Evolutionary conservation across 2,329 filamentous ascomycete genomes (phyloP).

Genomic region (Neofusicoccum cordaticola): DNA sequence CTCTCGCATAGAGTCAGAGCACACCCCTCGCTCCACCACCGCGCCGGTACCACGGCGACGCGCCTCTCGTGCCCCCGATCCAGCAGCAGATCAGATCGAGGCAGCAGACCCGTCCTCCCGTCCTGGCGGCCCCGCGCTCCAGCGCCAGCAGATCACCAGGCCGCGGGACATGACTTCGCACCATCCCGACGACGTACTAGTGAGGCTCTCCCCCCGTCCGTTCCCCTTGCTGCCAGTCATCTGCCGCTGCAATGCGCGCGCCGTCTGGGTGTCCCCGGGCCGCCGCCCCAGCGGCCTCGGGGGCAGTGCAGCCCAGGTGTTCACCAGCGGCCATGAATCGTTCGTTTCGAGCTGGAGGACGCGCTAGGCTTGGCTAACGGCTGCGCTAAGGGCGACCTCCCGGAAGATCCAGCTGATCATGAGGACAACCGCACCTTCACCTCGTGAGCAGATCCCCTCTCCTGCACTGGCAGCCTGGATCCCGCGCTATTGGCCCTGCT

Average conservation of each 20-base stretch:
- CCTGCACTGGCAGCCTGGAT: background rate
- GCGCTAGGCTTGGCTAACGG: constrained; percentile 4
- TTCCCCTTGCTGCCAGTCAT: constrained; percentile 8
- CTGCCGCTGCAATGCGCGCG: constrained; percentile 4
- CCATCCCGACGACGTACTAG: constrained; percentile 9
- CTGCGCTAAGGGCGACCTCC: constrained; percentile 8
- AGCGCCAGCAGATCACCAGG: background rate
- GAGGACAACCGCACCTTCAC: constrained; percentile 16
- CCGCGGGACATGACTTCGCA: constrained; percentile 8
- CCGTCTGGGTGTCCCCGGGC: background rate
- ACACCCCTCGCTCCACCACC: constrained; percentile 8
- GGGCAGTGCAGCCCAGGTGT: too few species aligned
- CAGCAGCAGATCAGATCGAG: constrained; percentile 6
- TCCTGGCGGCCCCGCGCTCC: background rate
- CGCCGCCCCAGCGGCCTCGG: too few species aligned
- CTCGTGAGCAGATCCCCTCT: constrained; percentile 15
- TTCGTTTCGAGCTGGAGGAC: background rate
- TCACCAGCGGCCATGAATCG: background rate
- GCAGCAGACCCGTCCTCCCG: background rate
- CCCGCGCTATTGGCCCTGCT: background rate
- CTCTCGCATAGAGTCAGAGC: background rate
- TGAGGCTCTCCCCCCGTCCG: constrained; percentile 6
- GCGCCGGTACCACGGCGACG: constrained; percentile 8
- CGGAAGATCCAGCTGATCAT: constrained; percentile 16
- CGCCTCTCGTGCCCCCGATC: background rate